A percentile compares a stretch with the other conserved stretches of the same genome.
Evolutionary conservation across 2,329 filamentous ascomycete genomes (phyloP).

Genomic region (Nigrospora sphaerica): DNA sequence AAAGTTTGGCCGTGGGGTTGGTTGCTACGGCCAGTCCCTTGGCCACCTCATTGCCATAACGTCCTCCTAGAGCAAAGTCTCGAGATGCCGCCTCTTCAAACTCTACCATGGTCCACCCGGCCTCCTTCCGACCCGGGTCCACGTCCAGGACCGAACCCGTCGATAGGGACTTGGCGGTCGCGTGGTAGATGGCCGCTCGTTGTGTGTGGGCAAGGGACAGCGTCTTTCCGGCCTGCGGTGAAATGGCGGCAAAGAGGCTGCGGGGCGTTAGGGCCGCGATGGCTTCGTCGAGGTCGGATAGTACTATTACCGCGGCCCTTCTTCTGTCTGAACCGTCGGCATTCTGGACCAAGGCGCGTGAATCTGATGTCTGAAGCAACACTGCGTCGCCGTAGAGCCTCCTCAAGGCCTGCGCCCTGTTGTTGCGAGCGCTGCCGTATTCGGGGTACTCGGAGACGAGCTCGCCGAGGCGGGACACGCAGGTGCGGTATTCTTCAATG

Average conservation of each 20-base stretch:
- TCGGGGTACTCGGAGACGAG: slow-evolving; percentile 52
- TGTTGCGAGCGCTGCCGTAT: slow-evolving; percentile 70
- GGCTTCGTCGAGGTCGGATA: slow-evolving; percentile 50
- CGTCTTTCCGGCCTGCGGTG: slow-evolving; percentile 56
- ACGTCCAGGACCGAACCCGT: slow-evolving; percentile 28
- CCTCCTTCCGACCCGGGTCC: slow-evolving; percentile 32
- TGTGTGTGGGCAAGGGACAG: slow-evolving; percentile 67
- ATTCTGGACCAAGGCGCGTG: slow-evolving; percentile 33
- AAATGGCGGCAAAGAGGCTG: slow-evolving; percentile 45
- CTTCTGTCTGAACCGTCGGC: slow-evolving; percentile 28
- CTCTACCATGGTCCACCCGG: slow-evolving; percentile 41
- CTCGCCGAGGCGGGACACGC: slow-evolving; percentile 40
- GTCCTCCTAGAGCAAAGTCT: slow-evolving; percentile 57
- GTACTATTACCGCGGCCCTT: slow-evolving; percentile 29
- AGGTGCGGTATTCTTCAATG: slow-evolving; percentile 36
- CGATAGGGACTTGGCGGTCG: slow-evolving; percentile 43
- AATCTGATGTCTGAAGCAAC: slow-evolving; percentile 33
- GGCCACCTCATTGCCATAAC: slow-evolving; percentile 59
- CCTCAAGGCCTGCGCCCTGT: slow-evolving; percentile 62
- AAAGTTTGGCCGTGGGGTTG: slow-evolving; percentile 64
- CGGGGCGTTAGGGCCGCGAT: slow-evolving; percentile 52
- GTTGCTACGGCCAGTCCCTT: slow-evolving; percentile 57
- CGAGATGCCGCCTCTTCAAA: slow-evolving; percentile 57
- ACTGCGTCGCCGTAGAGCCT: slow-evolving; percentile 56
- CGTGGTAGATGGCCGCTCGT: slow-evolving; percentile 57